Conservation (phyloP, 1,139 yeast genomes). For the Saccharomyces pastorianus region DNA sequence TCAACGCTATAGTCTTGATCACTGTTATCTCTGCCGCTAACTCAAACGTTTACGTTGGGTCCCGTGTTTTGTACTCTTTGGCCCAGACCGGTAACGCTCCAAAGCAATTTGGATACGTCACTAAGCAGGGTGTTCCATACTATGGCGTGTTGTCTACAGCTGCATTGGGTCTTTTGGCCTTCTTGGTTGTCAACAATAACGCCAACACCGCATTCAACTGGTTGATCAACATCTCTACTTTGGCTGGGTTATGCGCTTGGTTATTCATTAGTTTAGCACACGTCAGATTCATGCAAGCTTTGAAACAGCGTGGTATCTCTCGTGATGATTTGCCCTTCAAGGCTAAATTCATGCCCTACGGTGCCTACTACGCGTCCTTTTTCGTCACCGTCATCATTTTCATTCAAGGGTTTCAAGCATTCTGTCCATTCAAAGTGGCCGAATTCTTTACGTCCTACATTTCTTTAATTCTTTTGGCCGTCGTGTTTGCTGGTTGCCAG, state of each 20-base stretch:
- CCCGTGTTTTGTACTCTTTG: constrained; percentile 65
- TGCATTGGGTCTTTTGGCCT: constrained; percentile 55
- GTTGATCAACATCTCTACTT: constrained; percentile 75
- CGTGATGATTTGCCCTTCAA: constrained; percentile 63
- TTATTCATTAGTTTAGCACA: constrained; percentile 57
- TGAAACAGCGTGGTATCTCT: constrained; percentile 50
- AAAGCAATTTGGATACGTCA: constrained; percentile 45
- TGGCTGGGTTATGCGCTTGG: constrained; percentile 71
- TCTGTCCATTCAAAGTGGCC: constrained; percentile 42
- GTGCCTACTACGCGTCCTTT: constrained; percentile 50
- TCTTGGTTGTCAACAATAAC: constrained; percentile 51
- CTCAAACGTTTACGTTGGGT: constrained; percentile 71
- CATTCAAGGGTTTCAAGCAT: constrained; percentile 56
- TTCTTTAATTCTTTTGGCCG: constrained; percentile 46
- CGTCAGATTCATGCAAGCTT: constrained; percentile 54
- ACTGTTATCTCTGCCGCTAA: constrained; percentile 75
- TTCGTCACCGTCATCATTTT: constrained; percentile 46
- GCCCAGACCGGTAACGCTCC: constrained; percentile 63
- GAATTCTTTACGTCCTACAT: constrained; percentile 58
- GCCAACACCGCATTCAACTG: constrained; percentile 75
- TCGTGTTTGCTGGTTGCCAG: constrained; percentile 46
- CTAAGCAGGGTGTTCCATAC: constrained; percentile 59
- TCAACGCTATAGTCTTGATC: constrained; percentile 64
- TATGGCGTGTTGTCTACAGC: constrained; percentile 47
- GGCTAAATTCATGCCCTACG: constrained; percentile 55